Evolutionary conservation across 2,329 filamentous ascomycete species (phyloP), one percentile per base, ranked within the genome.

Genomic region (Ascochyta rabiei): DNA sequence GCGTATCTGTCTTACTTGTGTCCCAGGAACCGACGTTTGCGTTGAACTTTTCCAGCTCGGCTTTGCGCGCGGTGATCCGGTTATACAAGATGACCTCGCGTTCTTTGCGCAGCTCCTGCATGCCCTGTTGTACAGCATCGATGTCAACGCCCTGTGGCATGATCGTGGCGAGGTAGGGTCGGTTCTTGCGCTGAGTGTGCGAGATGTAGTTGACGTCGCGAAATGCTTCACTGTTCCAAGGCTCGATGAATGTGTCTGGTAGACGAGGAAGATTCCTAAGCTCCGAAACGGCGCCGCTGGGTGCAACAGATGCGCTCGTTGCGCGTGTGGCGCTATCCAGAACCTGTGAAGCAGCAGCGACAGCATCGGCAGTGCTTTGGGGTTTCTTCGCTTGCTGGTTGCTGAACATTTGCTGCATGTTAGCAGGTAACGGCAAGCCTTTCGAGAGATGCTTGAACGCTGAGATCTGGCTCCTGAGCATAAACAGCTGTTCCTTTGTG

Each of bases 361-460:
- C 69, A 47, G 71, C 72, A 28, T 81, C 78, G 5, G 72, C 59
- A 1, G 73, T 62, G 21, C 61, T 72, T 45, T 74, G 67, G 2
- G 75, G 66, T 45, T 77, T 85, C 63, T 87, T 87, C 7, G 88
- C 84, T 43, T 88, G 86, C 53, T 89, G 86, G 39, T 88, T 83
- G 71, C 93, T 96, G 33, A 98, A 87, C 43, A 89, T 86, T 69
- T 93, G 89, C 72, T 96, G 91, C 61, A 96, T 84, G 59, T 86
- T 83, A 26, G 84, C 76, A 1, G 93, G 91, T 3, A 98, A 86
- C 0, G 92, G 89, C 13, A 89, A 82, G 64, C 96, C 96, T 75
- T 95, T 96, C 5, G 90, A 89, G 4, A 99, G 81, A 62, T 92
- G 83, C 76, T 96, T 96, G 77, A 97, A 98, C 0, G 93, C 93